Percentiles rank a stretch among this genome's conserved stretches.
Conservation (phyloP, 169 alveolate genomes). For the Eimeria falciformis region DNA sequence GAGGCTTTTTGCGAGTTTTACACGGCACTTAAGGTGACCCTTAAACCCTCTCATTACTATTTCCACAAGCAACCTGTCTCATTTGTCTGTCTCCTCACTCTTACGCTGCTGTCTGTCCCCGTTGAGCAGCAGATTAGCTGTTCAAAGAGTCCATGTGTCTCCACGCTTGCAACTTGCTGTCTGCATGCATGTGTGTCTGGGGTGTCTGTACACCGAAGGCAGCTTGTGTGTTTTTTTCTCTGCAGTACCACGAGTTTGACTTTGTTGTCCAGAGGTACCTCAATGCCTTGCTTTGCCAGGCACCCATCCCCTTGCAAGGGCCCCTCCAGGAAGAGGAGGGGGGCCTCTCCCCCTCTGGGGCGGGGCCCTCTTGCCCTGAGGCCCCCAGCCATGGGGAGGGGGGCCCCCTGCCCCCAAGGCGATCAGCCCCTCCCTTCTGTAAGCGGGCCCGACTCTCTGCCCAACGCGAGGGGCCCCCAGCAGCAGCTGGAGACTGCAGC, state of each 20-base stretch:
- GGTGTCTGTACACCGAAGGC: background rate
- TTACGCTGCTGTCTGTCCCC: too few species aligned
- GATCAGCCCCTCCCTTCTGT: conserved; percentile 44
- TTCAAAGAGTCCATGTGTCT: too few species aligned
- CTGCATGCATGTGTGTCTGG: background rate
- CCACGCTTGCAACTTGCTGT: background rate
- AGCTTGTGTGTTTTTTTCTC: background rate
- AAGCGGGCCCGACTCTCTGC: conserved; percentile 9
- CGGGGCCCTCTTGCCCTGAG: background rate
- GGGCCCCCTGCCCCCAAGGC: background rate
- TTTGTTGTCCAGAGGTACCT: conserved; percentile 63
- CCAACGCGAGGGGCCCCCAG: background rate
- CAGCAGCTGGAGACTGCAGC: conserved; percentile 4
- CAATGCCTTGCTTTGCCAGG: conserved; percentile 35
- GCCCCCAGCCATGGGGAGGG: background rate
- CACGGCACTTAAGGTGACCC: conserved; percentile 80
- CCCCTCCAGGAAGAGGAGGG: conserved; percentile 8
- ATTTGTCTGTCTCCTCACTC: too few species aligned
- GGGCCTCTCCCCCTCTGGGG: background rate
- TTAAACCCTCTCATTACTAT: too few species aligned
- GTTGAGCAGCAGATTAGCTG: too few species aligned
- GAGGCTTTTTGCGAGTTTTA: conserved; percentile 81
- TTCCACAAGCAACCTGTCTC: too few species aligned
- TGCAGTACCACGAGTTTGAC: conserved; percentile 69
- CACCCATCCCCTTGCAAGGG: conserved; percentile 41